A percentile compares a stretch with the other conserved stretches of the same genome.
Conservation (phyloP, 805 yeast species). For the Kuraishia hungarica region DNA sequence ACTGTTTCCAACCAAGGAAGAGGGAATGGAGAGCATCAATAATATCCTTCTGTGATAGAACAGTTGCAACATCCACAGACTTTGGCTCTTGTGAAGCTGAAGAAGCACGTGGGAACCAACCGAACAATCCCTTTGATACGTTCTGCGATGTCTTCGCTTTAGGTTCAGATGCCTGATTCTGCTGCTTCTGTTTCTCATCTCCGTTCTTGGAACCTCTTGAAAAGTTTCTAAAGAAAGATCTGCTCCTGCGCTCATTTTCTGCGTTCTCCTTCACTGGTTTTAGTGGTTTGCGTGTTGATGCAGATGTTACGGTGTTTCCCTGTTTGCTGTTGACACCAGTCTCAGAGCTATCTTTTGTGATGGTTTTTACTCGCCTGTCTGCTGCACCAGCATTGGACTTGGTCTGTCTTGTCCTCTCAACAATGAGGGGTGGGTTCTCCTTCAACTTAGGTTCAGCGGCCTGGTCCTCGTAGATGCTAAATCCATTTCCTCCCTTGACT, state of each 20-base stretch:
- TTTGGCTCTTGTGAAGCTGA: neutral
- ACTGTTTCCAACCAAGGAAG: slow-evolving; percentile 59
- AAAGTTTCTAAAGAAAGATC: slow-evolving; percentile 37
- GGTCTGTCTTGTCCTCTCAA: neutral
- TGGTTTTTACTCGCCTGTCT: slow-evolving; percentile 1
- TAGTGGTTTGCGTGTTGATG: neutral
- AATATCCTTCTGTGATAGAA: slow-evolving; percentile 42
- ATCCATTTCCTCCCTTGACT: slow-evolving; percentile 16
- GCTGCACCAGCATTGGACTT: slow-evolving; percentile 1
- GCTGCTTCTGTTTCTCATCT: slow-evolving; percentile 2
- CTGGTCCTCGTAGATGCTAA: slow-evolving; percentile 6
- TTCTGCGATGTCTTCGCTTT: slow-evolving; percentile 15
- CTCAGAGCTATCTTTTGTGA: neutral
- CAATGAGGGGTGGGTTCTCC: neutral
- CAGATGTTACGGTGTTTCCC: neutral
- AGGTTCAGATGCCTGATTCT: slow-evolving; percentile 1
- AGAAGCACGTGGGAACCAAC: slow-evolving; percentile 31
- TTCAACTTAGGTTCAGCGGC: neutral
- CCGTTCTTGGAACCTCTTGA: slow-evolving; percentile 38
- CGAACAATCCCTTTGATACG: slow-evolving; percentile 23
- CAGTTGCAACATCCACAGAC: slow-evolving; percentile 21
- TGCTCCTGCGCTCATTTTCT: slow-evolving; percentile 20
- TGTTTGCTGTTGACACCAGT: slow-evolving; percentile 4
- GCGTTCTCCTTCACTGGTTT: neutral
- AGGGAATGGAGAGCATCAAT: slow-evolving; percentile 56